Evolutionary conservation across 2,329 filamentous ascomycete species (phyloP), one percentile per base, ranked within the genome.

Genomic region (Sporothrix pallida): DNA sequence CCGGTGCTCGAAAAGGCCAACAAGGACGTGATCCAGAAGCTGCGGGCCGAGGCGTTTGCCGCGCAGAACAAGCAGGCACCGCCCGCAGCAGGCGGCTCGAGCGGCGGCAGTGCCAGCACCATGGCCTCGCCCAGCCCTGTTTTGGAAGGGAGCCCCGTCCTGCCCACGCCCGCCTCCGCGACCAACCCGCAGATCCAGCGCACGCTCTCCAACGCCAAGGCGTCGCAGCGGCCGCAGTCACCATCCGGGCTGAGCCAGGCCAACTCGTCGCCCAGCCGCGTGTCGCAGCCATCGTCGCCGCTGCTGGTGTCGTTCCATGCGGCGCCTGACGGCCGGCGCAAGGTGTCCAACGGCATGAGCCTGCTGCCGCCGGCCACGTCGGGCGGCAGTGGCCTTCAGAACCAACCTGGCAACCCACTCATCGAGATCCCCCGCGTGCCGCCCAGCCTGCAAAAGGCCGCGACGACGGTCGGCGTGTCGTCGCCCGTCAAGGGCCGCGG

Each of bases 1-100:
- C 95, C 95, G 0, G 95, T 98, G 23, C 86, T 99, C 20, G 96
- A 98, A 79, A 98, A 98, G 82, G 96, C 96, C 72, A 99, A 99
- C 83, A 99, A 99, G 81, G 96, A 99, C 79, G 94, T 98, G 44
- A 97, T 99, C 46, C 95, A 98, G 79, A 98, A 98, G 81, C 86
- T 99, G 73, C 91, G 95, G 12, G 94, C 95, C 26, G 95, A 98
- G 81, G 95, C 96, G 2, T 87, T 98, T 84, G 94, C 89, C 2
- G 83, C 86, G 1, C 89, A 91, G 77, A 88, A 82, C 79, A 90
- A 91, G 78, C 76, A 76, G 46, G 31, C 31, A 3, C 82, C 83
- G 48, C 80, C 82, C 3, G 78, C 67, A 15, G 26, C 23, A 1
- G 20, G 82, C 46, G 87, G 84, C 74, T 84, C 86, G 1, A 83